A percentile compares a stretch with the other conserved stretches of the same genome.
phyloP scores from a whole-genome alignment of 495 filamentous ascomycete species.

The Penicillium cataractarum region DNA sequence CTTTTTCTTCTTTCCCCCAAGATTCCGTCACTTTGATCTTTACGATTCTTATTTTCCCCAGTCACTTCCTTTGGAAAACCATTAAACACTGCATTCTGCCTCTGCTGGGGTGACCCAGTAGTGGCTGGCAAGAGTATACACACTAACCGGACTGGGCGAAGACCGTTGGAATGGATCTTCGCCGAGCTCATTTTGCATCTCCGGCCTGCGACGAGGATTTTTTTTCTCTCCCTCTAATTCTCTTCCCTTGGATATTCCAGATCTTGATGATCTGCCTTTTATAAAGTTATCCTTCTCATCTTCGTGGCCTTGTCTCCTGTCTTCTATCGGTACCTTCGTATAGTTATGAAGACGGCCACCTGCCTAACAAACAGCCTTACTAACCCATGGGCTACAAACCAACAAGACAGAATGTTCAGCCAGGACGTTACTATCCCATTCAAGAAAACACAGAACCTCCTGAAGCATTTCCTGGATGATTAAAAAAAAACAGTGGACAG shows the following conservation, averaged over 20 bases:
- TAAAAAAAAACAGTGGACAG: not conserved
- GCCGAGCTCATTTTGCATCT: conserved; percentile 11
- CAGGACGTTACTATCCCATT: not conserved
- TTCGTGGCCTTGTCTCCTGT: conserved; percentile 2
- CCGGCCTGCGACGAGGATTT: conserved; percentile 9
- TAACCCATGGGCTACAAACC: not conserved
- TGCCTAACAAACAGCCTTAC: not conserved
- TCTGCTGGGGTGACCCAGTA: not conserved
- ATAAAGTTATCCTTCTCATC: not conserved
- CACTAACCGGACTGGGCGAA: conserved; percentile 36
- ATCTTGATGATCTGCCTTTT: not conserved
- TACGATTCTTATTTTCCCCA: not conserved
- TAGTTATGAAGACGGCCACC: not conserved
- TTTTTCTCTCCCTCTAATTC: conserved; percentile 6
- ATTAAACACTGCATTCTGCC: not conserved
- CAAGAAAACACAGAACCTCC: not conserved
- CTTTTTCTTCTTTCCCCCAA: not conserved
- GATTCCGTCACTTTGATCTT: not conserved
- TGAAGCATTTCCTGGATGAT: not conserved
- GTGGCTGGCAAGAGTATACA: conserved; percentile 21
- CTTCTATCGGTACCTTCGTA: not conserved
- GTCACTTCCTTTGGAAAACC: not conserved
- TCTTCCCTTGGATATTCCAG: not conserved
- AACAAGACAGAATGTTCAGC: not conserved
- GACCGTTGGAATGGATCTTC: conserved; percentile 40